Evolutionary conservation across 352 stramenopile genomes (phyloP).

Genomic region (Pythium coloratum): DNA sequence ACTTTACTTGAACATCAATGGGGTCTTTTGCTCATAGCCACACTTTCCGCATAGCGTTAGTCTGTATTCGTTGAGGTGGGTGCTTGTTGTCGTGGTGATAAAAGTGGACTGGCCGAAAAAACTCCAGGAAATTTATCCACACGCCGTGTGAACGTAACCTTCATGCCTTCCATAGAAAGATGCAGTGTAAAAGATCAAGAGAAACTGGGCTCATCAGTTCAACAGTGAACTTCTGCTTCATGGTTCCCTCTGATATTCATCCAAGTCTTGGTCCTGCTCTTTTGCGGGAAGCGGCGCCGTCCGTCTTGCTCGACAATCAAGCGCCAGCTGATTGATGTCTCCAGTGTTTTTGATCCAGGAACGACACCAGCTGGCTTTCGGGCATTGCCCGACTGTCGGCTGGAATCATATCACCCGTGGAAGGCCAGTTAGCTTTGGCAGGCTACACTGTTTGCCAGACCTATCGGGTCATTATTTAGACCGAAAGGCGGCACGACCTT

Average conservation of each 20-base stretch:
- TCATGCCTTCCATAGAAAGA: background rate
- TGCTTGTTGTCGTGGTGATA: no score
- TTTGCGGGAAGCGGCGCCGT: background rate
- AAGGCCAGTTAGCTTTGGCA: background rate
- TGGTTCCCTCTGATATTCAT: background rate
- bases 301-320: background rate
- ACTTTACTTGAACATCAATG: background rate
- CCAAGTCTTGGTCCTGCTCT: conserved; percentile 4
- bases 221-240: background rate
- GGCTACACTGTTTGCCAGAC: background rate
- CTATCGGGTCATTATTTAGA: background rate
- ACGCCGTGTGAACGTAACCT: no score
- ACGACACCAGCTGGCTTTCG: conserved; percentile 12
- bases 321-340: background rate
- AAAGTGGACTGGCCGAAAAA: background rate
- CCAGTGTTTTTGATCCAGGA: conserved; percentile 4
- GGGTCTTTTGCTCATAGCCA: background rate
- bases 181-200: background rate
- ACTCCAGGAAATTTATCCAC: no score
- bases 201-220: background rate
- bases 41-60: background rate
- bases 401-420: background rate
- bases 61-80: background rate
- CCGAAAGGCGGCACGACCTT: background rate
- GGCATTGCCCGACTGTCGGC: conserved; percentile 3